These are phyloP conservation scores for Vicia faba DNA, from an alignment of 306 rosid species.

Conservation along the genomic window DNA sequence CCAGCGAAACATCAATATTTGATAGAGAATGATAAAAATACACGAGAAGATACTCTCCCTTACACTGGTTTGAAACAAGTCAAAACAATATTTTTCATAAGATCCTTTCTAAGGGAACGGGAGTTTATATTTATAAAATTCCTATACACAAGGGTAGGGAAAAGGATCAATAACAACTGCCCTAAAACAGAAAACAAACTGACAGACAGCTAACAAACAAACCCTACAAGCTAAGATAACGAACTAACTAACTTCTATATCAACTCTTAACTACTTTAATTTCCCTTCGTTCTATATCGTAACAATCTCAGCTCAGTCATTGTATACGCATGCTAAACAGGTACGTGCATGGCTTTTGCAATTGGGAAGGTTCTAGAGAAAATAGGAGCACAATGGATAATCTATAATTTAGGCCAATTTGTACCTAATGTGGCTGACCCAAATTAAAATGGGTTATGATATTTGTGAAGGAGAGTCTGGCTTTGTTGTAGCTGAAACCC, in stretches of 20 bases:
- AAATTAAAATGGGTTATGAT: too few relatives aligned
- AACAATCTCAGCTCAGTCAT: too few relatives aligned
- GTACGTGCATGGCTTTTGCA: too few relatives aligned
- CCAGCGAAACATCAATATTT: neutral
- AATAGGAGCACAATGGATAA: too few relatives aligned
- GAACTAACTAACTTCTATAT: neutral
- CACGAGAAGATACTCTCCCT: neutral
- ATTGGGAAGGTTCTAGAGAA: too few relatives aligned
- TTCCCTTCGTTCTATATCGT: too few relatives aligned
- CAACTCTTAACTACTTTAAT: too few relatives aligned
- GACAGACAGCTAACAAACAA: neutral
- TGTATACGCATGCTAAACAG: too few relatives aligned
- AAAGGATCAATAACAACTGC: neutral
- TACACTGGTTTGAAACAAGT: neutral
- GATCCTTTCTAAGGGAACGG: neutral
- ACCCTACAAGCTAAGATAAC: neutral
- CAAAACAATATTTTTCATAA: slow-evolving; percentile 3
- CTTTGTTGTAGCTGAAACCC: too few relatives aligned
- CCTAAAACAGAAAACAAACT: neutral
- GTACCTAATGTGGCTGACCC: too few relatives aligned
- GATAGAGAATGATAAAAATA: neutral
- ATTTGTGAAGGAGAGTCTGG: too few relatives aligned
- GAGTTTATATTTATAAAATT: neutral
- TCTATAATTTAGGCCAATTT: too few relatives aligned
- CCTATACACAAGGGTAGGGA: neutral